Conservation (phyloP, 2,329 filamentous ascomycete genomes). For the Paraconiothyrium brasiliense region DNA sequence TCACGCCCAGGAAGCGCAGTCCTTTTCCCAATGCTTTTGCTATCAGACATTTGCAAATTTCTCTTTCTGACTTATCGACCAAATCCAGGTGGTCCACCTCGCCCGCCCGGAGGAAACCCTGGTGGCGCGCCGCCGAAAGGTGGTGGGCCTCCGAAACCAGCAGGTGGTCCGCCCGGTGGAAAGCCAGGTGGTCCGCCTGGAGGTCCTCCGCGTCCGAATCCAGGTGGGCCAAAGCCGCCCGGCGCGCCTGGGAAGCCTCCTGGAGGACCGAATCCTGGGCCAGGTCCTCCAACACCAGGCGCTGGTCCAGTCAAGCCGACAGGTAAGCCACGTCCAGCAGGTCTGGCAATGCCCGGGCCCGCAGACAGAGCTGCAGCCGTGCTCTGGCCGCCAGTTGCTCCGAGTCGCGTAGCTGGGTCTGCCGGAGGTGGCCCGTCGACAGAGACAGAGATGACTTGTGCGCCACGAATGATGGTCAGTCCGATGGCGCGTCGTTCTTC, state of each 20-base stretch:
- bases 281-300: conserved; percentile 83
- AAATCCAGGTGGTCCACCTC: conserved; percentile 42
- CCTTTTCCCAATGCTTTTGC: neutral
- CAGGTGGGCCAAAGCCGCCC: conserved; percentile 49
- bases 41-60: neutral
- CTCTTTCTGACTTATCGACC: conserved; percentile 29
- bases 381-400: conserved; percentile 72
- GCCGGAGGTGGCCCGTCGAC: conserved; percentile 95
- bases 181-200: conserved; percentile 52
- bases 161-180: conserved; percentile 64
- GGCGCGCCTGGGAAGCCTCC: conserved; percentile 61
- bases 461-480: conserved; percentile 91
- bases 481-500: conserved; percentile 99
- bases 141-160: conserved; percentile 33
- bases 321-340: conserved; percentile 85
- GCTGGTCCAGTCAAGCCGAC: conserved; percentile 89
- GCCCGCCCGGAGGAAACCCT: conserved; percentile 31
- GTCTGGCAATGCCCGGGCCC: conserved; percentile 89
- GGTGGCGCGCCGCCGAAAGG: conserved; percentile 27
- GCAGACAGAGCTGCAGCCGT: conserved; percentile 72
- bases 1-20: neutral
- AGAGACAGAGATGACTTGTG: conserved; percentile 92
- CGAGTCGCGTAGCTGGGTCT: conserved; percentile 89
- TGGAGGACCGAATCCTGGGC: conserved; percentile 67
- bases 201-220: conserved; percentile 49